Evolutionary conservation across 805 yeast species (phyloP).

Genomic region (Tetrapisispora taiwanensis): DNA sequence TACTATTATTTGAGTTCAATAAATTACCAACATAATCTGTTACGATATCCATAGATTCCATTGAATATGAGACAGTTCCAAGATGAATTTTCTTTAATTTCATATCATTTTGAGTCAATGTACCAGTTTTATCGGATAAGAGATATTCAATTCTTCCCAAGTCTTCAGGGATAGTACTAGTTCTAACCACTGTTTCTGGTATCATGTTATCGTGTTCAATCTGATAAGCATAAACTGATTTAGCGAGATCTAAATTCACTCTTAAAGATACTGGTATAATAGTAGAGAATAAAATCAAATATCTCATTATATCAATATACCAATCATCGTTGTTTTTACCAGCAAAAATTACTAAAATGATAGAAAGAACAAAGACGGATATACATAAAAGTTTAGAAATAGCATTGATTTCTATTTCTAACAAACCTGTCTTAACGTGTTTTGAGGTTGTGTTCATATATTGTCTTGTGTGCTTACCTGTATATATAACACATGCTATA

Average conservation of each 20-base stretch:
- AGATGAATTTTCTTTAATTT: slow-evolving; percentile 85
- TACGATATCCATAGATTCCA: slow-evolving; percentile 86
- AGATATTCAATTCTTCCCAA: slow-evolving; percentile 91
- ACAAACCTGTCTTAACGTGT: slow-evolving; percentile 78
- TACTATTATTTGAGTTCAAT: slow-evolving; percentile 7
- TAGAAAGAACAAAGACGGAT: slow-evolving; percentile 70
- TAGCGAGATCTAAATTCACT: slow-evolving; percentile 90
- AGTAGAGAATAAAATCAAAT: slow-evolving; percentile 82
- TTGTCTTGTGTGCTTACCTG: slow-evolving; percentile 91
- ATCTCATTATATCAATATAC: slow-evolving; percentile 88
- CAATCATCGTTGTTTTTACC: slow-evolving; percentile 62
- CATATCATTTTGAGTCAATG: slow-evolving; percentile 97
- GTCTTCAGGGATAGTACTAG: slow-evolving; percentile 97
- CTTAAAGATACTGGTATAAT: slow-evolving; percentile 93
- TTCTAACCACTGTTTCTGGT: slow-evolving; percentile 83
- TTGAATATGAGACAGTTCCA: slow-evolving; percentile 86
- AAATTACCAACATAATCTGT: slow-evolving; percentile 47
- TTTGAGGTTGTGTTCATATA: slow-evolving; percentile 84
- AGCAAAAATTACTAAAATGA: slow-evolving; percentile 67
- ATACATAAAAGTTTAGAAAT: slow-evolving; percentile 81
- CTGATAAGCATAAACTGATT: slow-evolving; percentile 90
- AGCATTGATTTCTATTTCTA: slow-evolving; percentile 83
- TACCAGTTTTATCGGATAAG: slow-evolving; percentile 91
- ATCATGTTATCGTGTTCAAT: slow-evolving; percentile 80
- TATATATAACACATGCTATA: slow-evolving; percentile 76